A percentile compares a stretch with the other conserved stretches of the same genome.
These are phyloP conservation scores for Eucalyptus rudis DNA, from an alignment of 345 rosid species.

Conservation along the genomic window DNA sequence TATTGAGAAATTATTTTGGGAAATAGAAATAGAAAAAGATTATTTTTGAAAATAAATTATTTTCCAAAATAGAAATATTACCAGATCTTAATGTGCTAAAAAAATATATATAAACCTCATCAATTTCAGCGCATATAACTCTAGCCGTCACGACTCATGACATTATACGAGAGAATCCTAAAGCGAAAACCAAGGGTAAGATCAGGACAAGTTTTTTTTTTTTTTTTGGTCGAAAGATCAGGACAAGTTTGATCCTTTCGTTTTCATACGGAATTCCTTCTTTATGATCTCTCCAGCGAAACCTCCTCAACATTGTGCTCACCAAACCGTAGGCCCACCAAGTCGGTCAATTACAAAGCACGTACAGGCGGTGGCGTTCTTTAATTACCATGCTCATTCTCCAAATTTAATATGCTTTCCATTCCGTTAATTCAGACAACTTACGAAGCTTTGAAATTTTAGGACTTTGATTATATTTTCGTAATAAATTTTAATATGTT, in stretches of 20 bases:
- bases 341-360: too few species aligned
- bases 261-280: not conserved
- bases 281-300: not conserved
- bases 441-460: too few species aligned
- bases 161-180: not conserved
- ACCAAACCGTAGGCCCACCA: not conserved
- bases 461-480: too few species aligned
- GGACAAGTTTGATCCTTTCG: not conserved
- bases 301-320: not conserved
- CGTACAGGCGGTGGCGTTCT: too few species aligned
- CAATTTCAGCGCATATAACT: not conserved
- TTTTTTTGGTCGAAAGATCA: too few species aligned
- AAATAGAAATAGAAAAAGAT: too few species aligned
- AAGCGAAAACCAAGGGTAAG: not conserved
- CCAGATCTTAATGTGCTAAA: not conserved
- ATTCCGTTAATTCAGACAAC: too few species aligned
- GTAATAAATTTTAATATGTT: too few species aligned
- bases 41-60: too few species aligned
- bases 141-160: not conserved
- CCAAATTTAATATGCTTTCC: too few species aligned
- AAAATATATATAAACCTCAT: not conserved
- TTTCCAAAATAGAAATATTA: too few species aligned
- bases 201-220: not conserved
- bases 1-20: rapidly evolving
- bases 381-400: too few species aligned